Evolutionary conservation across 2,329 filamentous ascomycete genomes (phyloP).

Genomic region (Colletotrichum incanum): DNA sequence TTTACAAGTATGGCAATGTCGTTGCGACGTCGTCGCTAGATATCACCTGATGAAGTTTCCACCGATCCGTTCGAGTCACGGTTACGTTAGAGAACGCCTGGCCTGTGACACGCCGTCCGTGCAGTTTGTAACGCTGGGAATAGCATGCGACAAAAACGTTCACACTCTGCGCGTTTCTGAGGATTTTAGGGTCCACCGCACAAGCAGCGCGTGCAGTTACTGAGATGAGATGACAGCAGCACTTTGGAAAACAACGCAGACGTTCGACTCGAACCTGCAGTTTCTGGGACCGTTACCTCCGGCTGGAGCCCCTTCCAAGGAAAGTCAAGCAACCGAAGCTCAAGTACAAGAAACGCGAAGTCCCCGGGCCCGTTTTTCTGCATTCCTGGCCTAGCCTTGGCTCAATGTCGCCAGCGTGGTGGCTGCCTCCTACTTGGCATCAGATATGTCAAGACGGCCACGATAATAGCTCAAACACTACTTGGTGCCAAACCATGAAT

Average conservation of each 20-base stretch:
- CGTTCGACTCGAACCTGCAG: slow-evolving; percentile 2
- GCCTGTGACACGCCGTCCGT: slow-evolving; percentile 33
- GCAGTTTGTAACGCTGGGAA: slow-evolving; percentile 34
- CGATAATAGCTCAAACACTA: slow-evolving; percentile 13
- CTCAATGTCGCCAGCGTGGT: slow-evolving; percentile 5
- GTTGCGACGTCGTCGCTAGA: background rate
- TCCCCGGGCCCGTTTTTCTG: slow-evolving; percentile 7
- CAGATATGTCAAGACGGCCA: slow-evolving; percentile 6
- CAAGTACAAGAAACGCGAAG: slow-evolving; percentile 41
- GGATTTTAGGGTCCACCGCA: slow-evolving; percentile 25
- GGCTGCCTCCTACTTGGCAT: slow-evolving; percentile 32
- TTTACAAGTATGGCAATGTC: background rate
- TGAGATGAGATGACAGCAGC: slow-evolving; percentile 30
- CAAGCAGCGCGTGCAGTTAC: background rate
- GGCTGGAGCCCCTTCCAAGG: slow-evolving; percentile 4
- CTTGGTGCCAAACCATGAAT: slow-evolving; percentile 17
- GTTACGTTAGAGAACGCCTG: slow-evolving; percentile 25
- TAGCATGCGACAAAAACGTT: slow-evolving; percentile 34
- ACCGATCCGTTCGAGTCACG: slow-evolving; percentile 4
- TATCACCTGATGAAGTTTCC: background rate
- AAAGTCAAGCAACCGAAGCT: slow-evolving; percentile 19
- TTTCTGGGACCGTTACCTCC: background rate
- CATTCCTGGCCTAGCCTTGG: slow-evolving; percentile 9
- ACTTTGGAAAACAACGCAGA: background rate
- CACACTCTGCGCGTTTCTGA: slow-evolving; percentile 23